These are phyloP conservation scores for Cordia subcordata DNA, from an alignment of 257 asterid genomes.

Conservation along the genomic window DNA sequence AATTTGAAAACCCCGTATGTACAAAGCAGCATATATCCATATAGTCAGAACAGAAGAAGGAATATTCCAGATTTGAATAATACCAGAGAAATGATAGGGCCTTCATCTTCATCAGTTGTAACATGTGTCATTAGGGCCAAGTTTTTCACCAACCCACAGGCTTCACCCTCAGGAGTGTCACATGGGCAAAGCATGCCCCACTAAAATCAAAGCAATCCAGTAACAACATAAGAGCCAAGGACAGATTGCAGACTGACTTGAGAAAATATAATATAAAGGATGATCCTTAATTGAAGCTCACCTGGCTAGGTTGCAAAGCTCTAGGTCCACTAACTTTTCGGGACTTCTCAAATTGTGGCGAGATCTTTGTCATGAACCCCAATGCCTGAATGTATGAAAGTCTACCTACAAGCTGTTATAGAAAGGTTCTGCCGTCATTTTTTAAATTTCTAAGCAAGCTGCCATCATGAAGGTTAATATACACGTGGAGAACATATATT, in stretches of 20 bases:
- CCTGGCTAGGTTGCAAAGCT: constrained; percentile 99
- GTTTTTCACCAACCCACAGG: constrained; percentile 96
- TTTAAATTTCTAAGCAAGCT: neutral
- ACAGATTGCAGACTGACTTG: neutral
- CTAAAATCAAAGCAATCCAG: constrained; percentile 37
- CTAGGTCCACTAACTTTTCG: constrained; percentile 98
- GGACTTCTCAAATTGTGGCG: constrained; percentile 90
- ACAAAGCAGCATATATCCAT: too few relatives aligned
- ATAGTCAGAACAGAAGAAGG: too few relatives aligned
- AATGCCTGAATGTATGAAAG: constrained; percentile 77
- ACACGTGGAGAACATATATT: neutral
- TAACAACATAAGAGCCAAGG: constrained; percentile 2
- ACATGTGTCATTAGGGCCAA: constrained; percentile 98
- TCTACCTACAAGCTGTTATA: constrained; percentile 60
- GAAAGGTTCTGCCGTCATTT: constrained; percentile 5
- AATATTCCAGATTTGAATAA: neutral
- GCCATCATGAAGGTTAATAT: neutral
- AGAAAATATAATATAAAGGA: neutral
- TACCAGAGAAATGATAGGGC: constrained; percentile 85
- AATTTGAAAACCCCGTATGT: too few relatives aligned
- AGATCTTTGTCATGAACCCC: constrained; percentile 86
- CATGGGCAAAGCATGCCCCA: constrained; percentile 99
- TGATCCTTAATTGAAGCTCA: constrained; percentile 14
- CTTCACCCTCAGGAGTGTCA: constrained; percentile 99
- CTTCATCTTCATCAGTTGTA: constrained; percentile 91